Percentiles rank a stretch among this genome's conserved stretches.
Evolutionary conservation across 768 basidiomycete species (phyloP).

Genomic region (Collybia sordida): DNA sequence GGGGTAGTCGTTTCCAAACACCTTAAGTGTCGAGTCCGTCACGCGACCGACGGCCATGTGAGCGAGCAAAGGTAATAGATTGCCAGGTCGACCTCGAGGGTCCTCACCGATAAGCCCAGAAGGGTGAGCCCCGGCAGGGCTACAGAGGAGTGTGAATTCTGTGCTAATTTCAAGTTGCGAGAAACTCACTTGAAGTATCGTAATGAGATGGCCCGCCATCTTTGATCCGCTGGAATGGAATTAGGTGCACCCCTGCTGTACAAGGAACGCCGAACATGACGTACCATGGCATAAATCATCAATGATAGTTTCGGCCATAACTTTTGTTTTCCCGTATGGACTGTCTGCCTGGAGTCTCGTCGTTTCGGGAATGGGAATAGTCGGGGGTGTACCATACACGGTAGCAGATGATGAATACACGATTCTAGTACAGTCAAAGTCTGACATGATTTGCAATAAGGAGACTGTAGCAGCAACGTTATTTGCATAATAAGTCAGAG

Average conservation of each 20-base stretch:
- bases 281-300: conserved; percentile 82
- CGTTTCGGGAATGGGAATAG: conserved; percentile 91
- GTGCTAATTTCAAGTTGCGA: background rate
- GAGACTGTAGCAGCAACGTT: conserved; percentile 89
- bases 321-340: conserved; percentile 95
- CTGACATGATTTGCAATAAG: conserved; percentile 84
- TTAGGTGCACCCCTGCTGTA: conserved; percentile 1
- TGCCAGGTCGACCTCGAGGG: conserved; percentile 92
- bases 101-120: conserved; percentile 96
- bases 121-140: conserved; percentile 97
- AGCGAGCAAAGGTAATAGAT: conserved; percentile 89
- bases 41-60: conserved; percentile 94
- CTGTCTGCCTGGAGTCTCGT: conserved; percentile 87
- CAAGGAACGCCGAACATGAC: conserved; percentile 21
- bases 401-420: conserved; percentile 99
- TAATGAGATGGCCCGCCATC: conserved; percentile 83
- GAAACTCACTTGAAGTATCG: conserved; percentile 91
- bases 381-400: conserved; percentile 92
- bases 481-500: conserved; percentile 90
- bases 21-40: conserved; percentile 64
- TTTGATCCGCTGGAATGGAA: conserved; percentile 55
- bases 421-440: conserved; percentile 79
- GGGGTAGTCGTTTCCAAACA: conserved; percentile 97
- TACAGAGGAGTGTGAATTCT: conserved; percentile 24
- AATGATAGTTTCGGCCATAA: conserved; percentile 89